Conservation (phyloP, 2,329 filamentous ascomycete genomes). For the Ophiosphaerella korrae region DNA sequence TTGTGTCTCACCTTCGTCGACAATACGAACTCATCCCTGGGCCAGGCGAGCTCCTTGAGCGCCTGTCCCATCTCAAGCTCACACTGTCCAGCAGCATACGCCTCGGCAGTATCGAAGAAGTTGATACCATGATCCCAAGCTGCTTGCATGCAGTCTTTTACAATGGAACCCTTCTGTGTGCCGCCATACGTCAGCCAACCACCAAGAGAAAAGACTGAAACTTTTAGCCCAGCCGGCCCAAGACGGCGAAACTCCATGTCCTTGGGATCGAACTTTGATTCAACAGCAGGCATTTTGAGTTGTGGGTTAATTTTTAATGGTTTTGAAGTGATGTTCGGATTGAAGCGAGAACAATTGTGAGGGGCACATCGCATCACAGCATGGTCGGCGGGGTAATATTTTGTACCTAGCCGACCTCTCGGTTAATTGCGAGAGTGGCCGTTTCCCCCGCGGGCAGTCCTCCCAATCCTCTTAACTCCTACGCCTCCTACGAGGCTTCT, state of each 20-base stretch:
- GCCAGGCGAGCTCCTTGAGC: constrained; percentile 55
- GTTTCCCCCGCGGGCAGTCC: too few relatives aligned
- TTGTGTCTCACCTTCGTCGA: constrained; percentile 26
- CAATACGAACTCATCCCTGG: constrained; percentile 45
- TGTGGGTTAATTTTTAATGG: background rate
- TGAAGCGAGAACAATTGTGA: background rate
- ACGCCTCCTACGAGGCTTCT: too few relatives aligned
- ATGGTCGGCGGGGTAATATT: too few relatives aligned
- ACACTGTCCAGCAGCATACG: constrained; percentile 64
- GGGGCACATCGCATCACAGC: background rate
- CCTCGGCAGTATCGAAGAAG: constrained; percentile 58
- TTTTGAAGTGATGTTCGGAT: constrained; percentile 8
- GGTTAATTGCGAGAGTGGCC: too few relatives aligned
- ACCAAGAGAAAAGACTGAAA: constrained; percentile 57
- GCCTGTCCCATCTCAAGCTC: constrained; percentile 64
- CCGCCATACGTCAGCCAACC: constrained; percentile 55
- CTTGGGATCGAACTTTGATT: constrained; percentile 57
- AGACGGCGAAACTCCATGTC: constrained; percentile 53
- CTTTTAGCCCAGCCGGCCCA: constrained; percentile 53
- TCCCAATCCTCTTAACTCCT: too few relatives aligned
- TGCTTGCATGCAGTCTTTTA: constrained; percentile 57
- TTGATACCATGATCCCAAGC: constrained; percentile 58
- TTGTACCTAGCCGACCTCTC: too few relatives aligned
- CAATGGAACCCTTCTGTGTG: constrained; percentile 53
- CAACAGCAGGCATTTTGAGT: constrained; percentile 44